Conservation (phyloP, 2,329 filamentous ascomycete genomes). For the Colletotrichum tamarilloi region DNA sequence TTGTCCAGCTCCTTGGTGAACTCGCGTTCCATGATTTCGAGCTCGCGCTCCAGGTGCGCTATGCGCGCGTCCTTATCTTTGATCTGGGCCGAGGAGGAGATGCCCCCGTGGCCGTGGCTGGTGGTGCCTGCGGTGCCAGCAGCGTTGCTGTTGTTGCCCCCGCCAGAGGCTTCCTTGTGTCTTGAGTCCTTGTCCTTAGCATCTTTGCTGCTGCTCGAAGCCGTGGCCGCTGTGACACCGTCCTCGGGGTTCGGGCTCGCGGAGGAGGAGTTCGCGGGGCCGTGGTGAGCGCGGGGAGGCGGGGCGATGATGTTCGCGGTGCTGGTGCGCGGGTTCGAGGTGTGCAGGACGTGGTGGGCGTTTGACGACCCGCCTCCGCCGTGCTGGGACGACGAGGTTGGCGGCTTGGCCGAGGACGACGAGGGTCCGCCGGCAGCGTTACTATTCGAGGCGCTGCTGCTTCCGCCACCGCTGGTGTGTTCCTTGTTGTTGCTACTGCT, state of each 20-base stretch:
- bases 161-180: constrained; percentile 22
- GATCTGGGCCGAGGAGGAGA: constrained; percentile 39
- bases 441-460: constrained; percentile 39
- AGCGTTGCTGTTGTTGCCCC: constrained; percentile 32
- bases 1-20: constrained; percentile 65
- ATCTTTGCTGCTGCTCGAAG: constrained; percentile 29
- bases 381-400: background rate
- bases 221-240: background rate
- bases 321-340: constrained; percentile 42
- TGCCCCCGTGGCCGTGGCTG: background rate
- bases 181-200: constrained; percentile 43
- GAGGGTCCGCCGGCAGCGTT: background rate
- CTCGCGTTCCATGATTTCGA: constrained; percentile 63
- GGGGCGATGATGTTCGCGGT: constrained; percentile 50
- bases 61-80: constrained; percentile 65
- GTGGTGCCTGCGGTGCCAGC: background rate
- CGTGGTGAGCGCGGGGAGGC: constrained; percentile 52
- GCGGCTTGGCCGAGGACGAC: constrained; percentile 3
- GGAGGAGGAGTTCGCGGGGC: constrained; percentile 48
- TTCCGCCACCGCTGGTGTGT: background rate
- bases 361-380: background rate
- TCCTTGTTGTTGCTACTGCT: constrained; percentile 38
- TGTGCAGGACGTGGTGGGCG: constrained; percentile 42
- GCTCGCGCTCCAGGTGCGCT: constrained; percentile 62
- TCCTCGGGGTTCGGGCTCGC: constrained; percentile 42